These are phyloP conservation scores for Phaffomyces antillensis DNA, from an alignment of 805 yeast species.

Conservation along the genomic window DNA sequence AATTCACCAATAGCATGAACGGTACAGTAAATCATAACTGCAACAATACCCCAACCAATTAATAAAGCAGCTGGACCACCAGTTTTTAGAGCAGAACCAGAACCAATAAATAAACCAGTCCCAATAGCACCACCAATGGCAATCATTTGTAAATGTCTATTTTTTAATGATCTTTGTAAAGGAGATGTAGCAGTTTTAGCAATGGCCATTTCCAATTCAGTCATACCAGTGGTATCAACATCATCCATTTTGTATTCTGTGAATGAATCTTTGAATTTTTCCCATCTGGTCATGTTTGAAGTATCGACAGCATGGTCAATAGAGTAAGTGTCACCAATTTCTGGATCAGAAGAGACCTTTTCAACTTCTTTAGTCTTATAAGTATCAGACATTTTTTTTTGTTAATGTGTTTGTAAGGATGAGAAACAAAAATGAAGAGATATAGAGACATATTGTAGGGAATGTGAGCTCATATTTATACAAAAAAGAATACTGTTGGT, in stretches of 20 bases:
- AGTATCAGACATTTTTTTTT: background rate
- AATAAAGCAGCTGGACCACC: slow-evolving; percentile 52
- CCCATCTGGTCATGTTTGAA: slow-evolving; percentile 9
- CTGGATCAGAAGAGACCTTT: slow-evolving; percentile 15
- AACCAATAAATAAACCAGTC: slow-evolving; percentile 72
- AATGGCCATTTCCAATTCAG: slow-evolving; percentile 41
- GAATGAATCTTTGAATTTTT: slow-evolving; percentile 16
- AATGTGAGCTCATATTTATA: no score
- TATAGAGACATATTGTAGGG: no score
- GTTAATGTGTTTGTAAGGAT: no score
- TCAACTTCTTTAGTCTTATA: slow-evolving; percentile 7
- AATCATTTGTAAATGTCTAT: background rate
- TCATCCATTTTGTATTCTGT: slow-evolving; percentile 5
- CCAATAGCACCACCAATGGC: slow-evolving; percentile 71
- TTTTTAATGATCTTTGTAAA: slow-evolving; percentile 29
- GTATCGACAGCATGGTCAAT: slow-evolving; percentile 4
- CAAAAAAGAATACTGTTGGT: no score
- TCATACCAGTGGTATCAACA: slow-evolving; percentile 20
- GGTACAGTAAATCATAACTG: slow-evolving; percentile 40
- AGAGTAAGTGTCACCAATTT: slow-evolving; percentile 18
- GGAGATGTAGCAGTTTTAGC: slow-evolving; percentile 11
- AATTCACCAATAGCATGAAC: slow-evolving; percentile 54
- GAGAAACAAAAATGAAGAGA: no score
- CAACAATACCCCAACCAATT: slow-evolving; percentile 42
- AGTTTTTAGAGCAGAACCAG: slow-evolving; percentile 50